These are phyloP conservation scores for Phytophthora pseudosyringae DNA, from an alignment of 352 stramenopile genomes.

Conservation along the genomic window DNA sequence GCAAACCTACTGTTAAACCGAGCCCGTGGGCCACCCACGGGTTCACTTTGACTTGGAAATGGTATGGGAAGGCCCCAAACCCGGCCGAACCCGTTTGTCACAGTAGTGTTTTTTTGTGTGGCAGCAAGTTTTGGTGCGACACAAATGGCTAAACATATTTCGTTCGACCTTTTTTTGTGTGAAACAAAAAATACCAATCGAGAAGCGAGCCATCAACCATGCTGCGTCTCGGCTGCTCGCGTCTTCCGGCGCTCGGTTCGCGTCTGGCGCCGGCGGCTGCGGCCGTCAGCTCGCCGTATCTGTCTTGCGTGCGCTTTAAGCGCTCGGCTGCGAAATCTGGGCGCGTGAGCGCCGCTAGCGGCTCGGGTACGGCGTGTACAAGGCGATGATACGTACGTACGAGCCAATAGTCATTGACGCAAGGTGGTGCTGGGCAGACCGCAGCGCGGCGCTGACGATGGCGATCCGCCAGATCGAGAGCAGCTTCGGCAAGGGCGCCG, in stretches of 20 bases:
- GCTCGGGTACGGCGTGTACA: slow-evolving; percentile 19
- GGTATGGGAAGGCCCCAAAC: too few relatives aligned
- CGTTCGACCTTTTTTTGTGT: too few relatives aligned
- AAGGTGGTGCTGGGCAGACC: slow-evolving; percentile 45
- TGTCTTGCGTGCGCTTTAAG: slow-evolving; percentile 38
- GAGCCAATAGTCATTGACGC: slow-evolving; percentile 4
- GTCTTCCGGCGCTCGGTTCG: slow-evolving; percentile 19
- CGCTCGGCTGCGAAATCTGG: slow-evolving; percentile 39
- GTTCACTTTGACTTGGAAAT: too few relatives aligned
- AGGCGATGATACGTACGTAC: neutral
- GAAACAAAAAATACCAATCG: too few relatives aligned
- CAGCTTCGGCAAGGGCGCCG: slow-evolving; percentile 95
- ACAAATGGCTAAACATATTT: too few relatives aligned
- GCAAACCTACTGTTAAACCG: neutral
- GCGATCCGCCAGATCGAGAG: slow-evolving; percentile 96
- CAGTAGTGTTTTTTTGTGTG: too few relatives aligned
- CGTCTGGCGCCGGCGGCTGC: slow-evolving; percentile 9
- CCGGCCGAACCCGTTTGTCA: too few relatives aligned
- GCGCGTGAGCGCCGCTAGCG: slow-evolving; percentile 21
- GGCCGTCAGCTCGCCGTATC: slow-evolving; percentile 11
- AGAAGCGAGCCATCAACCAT: slow-evolving; percentile 25
- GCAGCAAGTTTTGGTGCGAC: too few relatives aligned
- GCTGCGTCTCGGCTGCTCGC: slow-evolving; percentile 21
- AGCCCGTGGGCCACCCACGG: too few relatives aligned
- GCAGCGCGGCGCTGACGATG: slow-evolving; percentile 91